phyloP scores from a whole-genome alignment of 2,329 filamentous ascomycete species.

The Septoria petroselini region DNA sequence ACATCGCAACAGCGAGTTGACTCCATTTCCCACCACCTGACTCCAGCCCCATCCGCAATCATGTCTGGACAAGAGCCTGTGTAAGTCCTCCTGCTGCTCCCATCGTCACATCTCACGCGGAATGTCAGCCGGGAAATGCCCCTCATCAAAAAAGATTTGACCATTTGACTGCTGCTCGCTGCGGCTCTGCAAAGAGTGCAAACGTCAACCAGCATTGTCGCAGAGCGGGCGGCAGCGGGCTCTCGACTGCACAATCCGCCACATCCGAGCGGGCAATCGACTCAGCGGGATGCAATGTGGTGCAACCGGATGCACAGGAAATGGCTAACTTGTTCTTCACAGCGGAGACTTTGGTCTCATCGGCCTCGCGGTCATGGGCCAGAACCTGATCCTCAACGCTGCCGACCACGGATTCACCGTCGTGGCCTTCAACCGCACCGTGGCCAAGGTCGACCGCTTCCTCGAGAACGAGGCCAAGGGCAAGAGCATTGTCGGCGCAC shows the following conservation, averaged over 20 bases:
- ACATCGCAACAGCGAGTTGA: constrained; percentile 20
- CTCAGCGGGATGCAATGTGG: too few species aligned
- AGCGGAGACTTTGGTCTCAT: constrained; percentile 55
- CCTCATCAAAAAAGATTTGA: constrained; percentile 17
- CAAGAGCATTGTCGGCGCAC: constrained; percentile 91
- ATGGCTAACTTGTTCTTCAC: constrained; percentile 25
- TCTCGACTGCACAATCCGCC: too few species aligned
- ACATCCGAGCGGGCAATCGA: too few species aligned
- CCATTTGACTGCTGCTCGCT: constrained; percentile 11
- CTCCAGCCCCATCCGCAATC: constrained; percentile 10
- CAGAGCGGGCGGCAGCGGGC: background rate
- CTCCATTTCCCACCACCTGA: constrained; percentile 22
- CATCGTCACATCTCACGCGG: constrained; percentile 1
- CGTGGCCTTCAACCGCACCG: constrained; percentile 97
- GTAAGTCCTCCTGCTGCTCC: constrained; percentile 18
- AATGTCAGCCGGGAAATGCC: constrained; percentile 1
- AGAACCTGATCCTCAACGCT: constrained; percentile 56
- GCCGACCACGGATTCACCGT: constrained; percentile 77
- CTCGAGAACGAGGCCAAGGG: constrained; percentile 54
- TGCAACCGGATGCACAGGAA: background rate
- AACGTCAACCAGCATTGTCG: background rate
- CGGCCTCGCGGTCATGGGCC: constrained; percentile 52
- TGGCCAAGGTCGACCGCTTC: constrained; percentile 86
- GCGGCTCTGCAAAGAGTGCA: constrained; percentile 3
- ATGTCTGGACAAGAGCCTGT: constrained; percentile 26